phyloP scores from a whole-genome alignment of 2,329 filamentous ascomycete species.

The Fusarium sp. region DNA sequence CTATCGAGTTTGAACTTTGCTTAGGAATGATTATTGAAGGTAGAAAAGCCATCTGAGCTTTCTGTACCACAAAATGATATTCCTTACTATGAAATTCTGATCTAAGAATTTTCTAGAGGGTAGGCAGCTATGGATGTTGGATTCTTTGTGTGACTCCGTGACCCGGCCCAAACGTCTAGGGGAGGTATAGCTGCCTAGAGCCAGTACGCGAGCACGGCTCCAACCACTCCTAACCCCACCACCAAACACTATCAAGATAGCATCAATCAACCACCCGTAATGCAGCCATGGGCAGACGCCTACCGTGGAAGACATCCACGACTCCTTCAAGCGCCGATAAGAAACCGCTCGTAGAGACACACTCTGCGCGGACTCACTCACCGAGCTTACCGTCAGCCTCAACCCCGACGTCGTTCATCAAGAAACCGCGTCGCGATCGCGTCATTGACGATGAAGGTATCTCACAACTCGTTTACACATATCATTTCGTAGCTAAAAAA shows the following conservation, averaged over 20 bases:
- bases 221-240: slow-evolving; percentile 6
- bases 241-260: slow-evolving; percentile 8
- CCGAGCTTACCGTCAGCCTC: slow-evolving; percentile 13
- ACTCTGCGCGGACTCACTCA: neutral
- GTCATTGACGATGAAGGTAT: slow-evolving; percentile 43
- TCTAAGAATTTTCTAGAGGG: neutral
- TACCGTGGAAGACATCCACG: slow-evolving; percentile 62
- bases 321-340: slow-evolving; percentile 16
- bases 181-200: neutral
- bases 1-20: neutral
- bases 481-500: neutral
- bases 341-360: slow-evolving; percentile 18
- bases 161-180: neutral
- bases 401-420: slow-evolving; percentile 16
- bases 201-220: neutral
- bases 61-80: neutral
- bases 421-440: slow-evolving; percentile 38
- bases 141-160: neutral
- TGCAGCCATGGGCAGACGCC: slow-evolving; percentile 60
- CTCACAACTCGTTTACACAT: neutral
- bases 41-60: neutral
- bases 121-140: neutral
- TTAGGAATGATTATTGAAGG: neutral
- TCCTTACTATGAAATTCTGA: neutral
- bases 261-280: slow-evolving; percentile 12